Percentiles rank a stretch among this genome's conserved stretches.
These are phyloP conservation scores for Porodaedalea pini DNA, from an alignment of 1,284 basidiomycete genomes.

Conservation along the genomic window DNA sequence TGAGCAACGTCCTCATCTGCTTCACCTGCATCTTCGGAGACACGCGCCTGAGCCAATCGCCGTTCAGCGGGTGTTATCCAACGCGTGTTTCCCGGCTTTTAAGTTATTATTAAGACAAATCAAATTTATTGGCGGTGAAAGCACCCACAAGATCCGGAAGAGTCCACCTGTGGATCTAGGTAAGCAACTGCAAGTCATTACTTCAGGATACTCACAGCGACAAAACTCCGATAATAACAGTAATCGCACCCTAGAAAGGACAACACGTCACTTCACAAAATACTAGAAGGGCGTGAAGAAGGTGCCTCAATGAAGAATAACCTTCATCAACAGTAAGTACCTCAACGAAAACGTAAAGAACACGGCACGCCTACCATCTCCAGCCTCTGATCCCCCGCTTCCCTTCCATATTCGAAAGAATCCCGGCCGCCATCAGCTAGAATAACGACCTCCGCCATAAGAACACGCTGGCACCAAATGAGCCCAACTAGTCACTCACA, in stretches of 20 bases:
- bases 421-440: conserved; percentile 36
- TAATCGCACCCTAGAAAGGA: conserved; percentile 20
- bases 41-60: conserved; percentile 40
- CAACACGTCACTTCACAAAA: background rate
- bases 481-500: conserved; percentile 22
- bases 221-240: conserved; percentile 18
- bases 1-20: conserved; percentile 33
- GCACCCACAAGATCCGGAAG: conserved; percentile 26
- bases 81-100: conserved; percentile 34
- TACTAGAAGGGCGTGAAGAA: background rate
- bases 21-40: conserved; percentile 42
- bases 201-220: conserved; percentile 13
- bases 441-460: conserved; percentile 5
- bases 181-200: background rate
- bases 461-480: conserved; percentile 12
- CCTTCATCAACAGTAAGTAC: no score
- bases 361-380: conserved; percentile 30
- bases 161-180: conserved; percentile 21
- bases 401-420: conserved; percentile 43
- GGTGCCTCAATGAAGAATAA: conserved; percentile 29
- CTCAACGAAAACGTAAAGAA: background rate
- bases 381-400: conserved; percentile 40
- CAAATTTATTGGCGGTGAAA: background rate
- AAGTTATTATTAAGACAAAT: background rate
- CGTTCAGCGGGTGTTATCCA: conserved; percentile 41